phyloP scores from a whole-genome alignment of 1,139 yeast species.

The Martiniozyma asiatica region DNA sequence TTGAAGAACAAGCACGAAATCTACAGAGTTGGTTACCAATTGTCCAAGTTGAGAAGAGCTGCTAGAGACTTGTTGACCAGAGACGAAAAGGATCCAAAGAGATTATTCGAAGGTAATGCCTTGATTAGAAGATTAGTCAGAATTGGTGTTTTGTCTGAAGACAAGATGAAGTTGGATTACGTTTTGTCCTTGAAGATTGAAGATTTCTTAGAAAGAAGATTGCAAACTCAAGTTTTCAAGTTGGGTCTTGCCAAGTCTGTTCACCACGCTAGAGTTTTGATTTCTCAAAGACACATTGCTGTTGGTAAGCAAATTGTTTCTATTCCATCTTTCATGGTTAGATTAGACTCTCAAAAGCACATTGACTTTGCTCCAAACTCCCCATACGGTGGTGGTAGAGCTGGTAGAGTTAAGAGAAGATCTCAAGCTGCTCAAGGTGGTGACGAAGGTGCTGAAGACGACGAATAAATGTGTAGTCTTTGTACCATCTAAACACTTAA shows the following conservation, averaged over 20 bases:
- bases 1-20: conserved; percentile 99
- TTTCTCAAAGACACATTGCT: conserved; percentile 98
- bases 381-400: conserved; percentile 99
- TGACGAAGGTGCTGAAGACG: conserved; percentile 49
- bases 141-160: conserved; percentile 98
- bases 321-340: conserved; percentile 98
- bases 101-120: conserved; percentile 99
- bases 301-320: conserved; percentile 99
- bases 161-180: conserved; percentile 99
- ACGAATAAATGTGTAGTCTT: conserved; percentile 18
- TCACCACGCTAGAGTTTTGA: conserved; percentile 99
- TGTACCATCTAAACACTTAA: conserved; percentile 1
- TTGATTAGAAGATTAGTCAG: conserved; percentile 96
- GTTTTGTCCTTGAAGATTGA: conserved; percentile 96
- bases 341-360: conserved; percentile 99
- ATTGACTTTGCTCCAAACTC: conserved; percentile 98
- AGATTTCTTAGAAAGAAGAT: conserved; percentile 99
- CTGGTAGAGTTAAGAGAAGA: conserved; percentile 99
- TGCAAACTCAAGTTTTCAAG: conserved; percentile 99
- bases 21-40: conserved; percentile 97
- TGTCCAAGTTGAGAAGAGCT: conserved; percentile 99
- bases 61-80: conserved; percentile 99
- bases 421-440: conserved; percentile 52
- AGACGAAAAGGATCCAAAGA: conserved; percentile 99
- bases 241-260: conserved; percentile 98